phyloP scores from a whole-genome alignment of 768 basidiomycete species.

The Lentinula aciculospora region DNA sequence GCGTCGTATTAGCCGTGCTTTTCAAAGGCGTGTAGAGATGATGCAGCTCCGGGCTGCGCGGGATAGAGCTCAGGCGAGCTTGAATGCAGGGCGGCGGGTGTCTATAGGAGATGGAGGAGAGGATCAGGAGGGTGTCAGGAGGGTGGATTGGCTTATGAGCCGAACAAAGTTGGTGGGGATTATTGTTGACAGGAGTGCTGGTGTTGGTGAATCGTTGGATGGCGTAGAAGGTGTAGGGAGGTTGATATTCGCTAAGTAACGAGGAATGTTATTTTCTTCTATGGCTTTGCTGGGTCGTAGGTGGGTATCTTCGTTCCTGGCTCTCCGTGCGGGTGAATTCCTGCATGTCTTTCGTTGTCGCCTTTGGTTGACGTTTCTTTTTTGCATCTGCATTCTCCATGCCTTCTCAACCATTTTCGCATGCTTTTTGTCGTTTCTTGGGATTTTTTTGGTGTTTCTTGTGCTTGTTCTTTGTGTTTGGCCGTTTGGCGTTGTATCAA shows the following conservation, averaged over 20 bases:
- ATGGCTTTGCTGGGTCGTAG: neutral
- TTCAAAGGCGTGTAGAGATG: neutral
- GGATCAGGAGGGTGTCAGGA: neutral
- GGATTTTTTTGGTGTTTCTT: neutral
- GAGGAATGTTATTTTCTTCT: neutral
- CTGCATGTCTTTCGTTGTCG: neutral
- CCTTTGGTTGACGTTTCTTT: neutral
- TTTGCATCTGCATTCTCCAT: neutral
- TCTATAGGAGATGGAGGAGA: neutral
- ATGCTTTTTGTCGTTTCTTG: neutral
- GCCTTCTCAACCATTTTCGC: neutral
- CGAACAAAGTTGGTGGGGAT: constrained; percentile 3
- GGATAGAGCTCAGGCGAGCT: neutral
- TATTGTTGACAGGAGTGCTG: neutral
- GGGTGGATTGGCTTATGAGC: constrained; percentile 5
- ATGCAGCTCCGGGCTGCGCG: neutral
- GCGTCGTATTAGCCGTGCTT: neutral
- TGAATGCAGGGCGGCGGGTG: neutral
- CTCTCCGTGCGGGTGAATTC: neutral
- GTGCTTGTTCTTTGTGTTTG: no score
- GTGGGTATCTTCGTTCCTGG: no score
- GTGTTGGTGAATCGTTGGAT: neutral
- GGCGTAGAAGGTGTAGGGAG: neutral
- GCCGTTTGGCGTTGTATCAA: neutral
- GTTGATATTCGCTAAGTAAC: neutral